Base-by-base conservation (phyloP, 2,329 filamentous ascomycete species). In the Ascosphaera apis region DNA sequence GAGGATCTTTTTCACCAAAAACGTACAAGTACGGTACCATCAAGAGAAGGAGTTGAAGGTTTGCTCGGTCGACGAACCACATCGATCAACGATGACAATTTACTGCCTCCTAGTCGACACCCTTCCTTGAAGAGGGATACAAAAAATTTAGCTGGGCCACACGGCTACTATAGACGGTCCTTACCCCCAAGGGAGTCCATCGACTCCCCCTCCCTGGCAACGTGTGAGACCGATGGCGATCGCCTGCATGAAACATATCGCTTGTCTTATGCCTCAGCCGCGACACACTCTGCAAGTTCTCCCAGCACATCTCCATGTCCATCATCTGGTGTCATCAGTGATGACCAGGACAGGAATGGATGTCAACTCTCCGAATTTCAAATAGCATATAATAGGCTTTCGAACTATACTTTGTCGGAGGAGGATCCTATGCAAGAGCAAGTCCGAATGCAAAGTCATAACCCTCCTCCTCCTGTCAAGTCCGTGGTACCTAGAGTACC, bases 1-100 rank as follows among this genome's bases (percentile, higher is more conserved):
- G 58, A 61, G 52, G 31, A 33, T 47, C 12, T 44, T 46, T 25
- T 49, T 42, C 2, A 50, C 52, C 23, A 49, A 52, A 39, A 31
- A 21, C 31, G 5, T 16, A 27, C 19, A 15, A 31, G 15, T 31
- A 35, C 25, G 15, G 25, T 28, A 15, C 23, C 38, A 27, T 30
- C 28, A 7, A 8, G 15, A 27, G 35, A 37, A 40, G 27, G 19
- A 19, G 16, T 21, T 12, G 35, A 31, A 11, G 25, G 32, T 9
- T 11, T 28, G 25, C 8, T 17, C 23, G 28, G 15, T 12, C 17
- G 12, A 11, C 35, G 25, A 33, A 11, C 27, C 35, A 15, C 30
- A 32, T 9, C 9, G 32, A 5, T 38, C 2, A 3, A 34, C 37
- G 3, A 21, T 38, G 31, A 21, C 4, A 15, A 33, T 9, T 5